phyloP scores from a whole-genome alignment of 2,329 filamentous ascomycete species.

The Curvularia spicifera region DNA sequence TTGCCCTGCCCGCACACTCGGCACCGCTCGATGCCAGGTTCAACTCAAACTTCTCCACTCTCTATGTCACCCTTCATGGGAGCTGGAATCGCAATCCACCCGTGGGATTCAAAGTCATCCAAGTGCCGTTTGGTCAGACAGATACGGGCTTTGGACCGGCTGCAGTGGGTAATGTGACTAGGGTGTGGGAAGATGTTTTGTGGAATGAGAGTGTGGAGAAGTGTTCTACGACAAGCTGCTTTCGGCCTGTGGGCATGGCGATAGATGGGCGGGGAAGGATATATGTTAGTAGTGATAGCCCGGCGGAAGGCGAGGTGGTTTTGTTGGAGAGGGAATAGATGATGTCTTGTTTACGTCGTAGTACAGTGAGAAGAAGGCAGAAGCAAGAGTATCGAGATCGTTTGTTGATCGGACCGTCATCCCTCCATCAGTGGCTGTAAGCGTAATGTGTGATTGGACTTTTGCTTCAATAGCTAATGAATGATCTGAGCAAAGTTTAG shows the following conservation, averaged over 20 bases:
- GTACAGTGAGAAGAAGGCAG: neutral
- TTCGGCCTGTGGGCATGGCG: slow-evolving; percentile 38
- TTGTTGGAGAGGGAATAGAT: slow-evolving; percentile 30
- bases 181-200: slow-evolving; percentile 33
- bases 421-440: neutral
- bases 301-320: slow-evolving; percentile 36
- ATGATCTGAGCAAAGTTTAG: neutral
- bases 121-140: slow-evolving; percentile 28
- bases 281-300: slow-evolving; percentile 42
- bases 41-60: slow-evolving; percentile 28
- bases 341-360: neutral
- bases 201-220: slow-evolving; percentile 31
- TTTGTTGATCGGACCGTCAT: neutral
- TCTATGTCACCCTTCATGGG: slow-evolving; percentile 41
- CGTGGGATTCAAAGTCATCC: slow-evolving; percentile 35
- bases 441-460: neutral
- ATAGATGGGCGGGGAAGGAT: slow-evolving; percentile 33
- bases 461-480: neutral
- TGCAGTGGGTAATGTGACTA: slow-evolving; percentile 15
- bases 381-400: neutral
- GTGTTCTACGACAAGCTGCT: slow-evolving; percentile 40
- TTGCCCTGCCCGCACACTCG: slow-evolving; percentile 35
- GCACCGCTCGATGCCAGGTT: slow-evolving; percentile 40
- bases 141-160: slow-evolving; percentile 22
- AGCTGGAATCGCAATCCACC: slow-evolving; percentile 36